Base-by-base conservation (phyloP, 495 filamentous ascomycete genomes). In the Cercophora newfieldiana region DNA sequence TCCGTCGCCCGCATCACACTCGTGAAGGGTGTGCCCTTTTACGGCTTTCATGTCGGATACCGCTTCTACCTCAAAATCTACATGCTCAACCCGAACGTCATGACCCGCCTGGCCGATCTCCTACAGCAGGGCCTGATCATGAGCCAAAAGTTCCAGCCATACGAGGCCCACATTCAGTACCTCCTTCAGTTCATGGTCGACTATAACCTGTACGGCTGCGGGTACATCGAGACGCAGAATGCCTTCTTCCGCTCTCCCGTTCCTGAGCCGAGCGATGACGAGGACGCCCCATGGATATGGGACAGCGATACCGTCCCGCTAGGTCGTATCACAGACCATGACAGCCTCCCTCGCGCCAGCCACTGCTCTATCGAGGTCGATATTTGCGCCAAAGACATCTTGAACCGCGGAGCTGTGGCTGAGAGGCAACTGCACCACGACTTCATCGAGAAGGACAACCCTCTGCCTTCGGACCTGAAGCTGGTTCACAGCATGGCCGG, bases 161-260 rank as follows among this genome's bases (percentile, higher is more conserved):
- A 93, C 73, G 95, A 99, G 76, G 92, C 90, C 55, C 96, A 98
- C 76, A 75, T 98, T 49, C 90, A 96, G 75, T 98, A 90, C 77
- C 77, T 97, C 8, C 84, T 94, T 1, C 96, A 97, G 79, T 98
- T 96, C 87, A 97, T 98, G 94, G 90, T 89, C 68, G 96, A 99
- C 73, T 98, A 93, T 82, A 98, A 96, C 69, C 81, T 99, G 68
- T 97, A 94, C 72, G 95, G 95, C 12, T 99, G 95, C 73, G 88
- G 85, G 29, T 97, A 92, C 71, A 88, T 99, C 74, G 78, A 83
- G 44, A 74, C 74, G 4, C 66, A 64, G 10, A 89, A 86, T 50
- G 84, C 86, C 28, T 82, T 74, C 47, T 97, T 97, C 70, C 86
- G 96, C 59, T 78, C 79, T 37, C 92, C 93, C 4, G 82, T 97